phyloP scores from a whole-genome alignment of 2,329 filamentous ascomycete genomes.

The Phoma sp. region DNA sequence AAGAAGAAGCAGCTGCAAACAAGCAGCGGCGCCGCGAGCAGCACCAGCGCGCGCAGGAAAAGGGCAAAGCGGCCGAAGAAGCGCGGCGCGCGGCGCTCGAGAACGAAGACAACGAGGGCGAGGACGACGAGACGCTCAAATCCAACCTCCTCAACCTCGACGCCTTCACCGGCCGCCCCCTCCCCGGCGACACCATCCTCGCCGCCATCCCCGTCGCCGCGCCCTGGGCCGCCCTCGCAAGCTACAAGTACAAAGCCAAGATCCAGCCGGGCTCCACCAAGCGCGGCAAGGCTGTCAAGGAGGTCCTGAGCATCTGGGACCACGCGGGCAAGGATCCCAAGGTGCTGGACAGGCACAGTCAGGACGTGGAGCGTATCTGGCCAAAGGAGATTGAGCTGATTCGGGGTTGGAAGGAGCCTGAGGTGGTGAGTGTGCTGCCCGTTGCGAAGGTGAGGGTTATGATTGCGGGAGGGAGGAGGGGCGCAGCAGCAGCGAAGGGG shows the following conservation, averaged over 20 bases:
- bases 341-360: slow-evolving; percentile 53
- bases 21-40: slow-evolving; percentile 79
- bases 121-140: slow-evolving; percentile 62
- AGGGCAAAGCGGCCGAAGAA: slow-evolving; percentile 79
- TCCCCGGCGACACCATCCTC: slow-evolving; percentile 82
- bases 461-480: slow-evolving; percentile 57
- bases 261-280: slow-evolving; percentile 88
- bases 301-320: slow-evolving; percentile 84
- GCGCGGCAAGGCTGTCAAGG: slow-evolving; percentile 92
- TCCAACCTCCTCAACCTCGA: slow-evolving; percentile 59
- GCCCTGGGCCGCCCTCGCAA: slow-evolving; percentile 67
- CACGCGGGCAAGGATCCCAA: slow-evolving; percentile 62
- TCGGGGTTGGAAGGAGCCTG: slow-evolving; percentile 78
- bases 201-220: slow-evolving; percentile 67
- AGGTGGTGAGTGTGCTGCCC: slow-evolving; percentile 80
- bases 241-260: slow-evolving; percentile 93
- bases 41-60: slow-evolving; percentile 76
- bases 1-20: slow-evolving; percentile 73
- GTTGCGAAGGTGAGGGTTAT: slow-evolving; percentile 82
- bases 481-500: slow-evolving; percentile 37
- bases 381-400: slow-evolving; percentile 85
- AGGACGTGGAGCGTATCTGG: slow-evolving; percentile 76
- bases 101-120: slow-evolving; percentile 60
- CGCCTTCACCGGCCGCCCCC: slow-evolving; percentile 75
- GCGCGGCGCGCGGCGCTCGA: slow-evolving; percentile 56